These are phyloP conservation scores for Zygotorulaspora mrakii DNA, from an alignment of 1,139 yeast genomes.

Conservation along the genomic window DNA sequence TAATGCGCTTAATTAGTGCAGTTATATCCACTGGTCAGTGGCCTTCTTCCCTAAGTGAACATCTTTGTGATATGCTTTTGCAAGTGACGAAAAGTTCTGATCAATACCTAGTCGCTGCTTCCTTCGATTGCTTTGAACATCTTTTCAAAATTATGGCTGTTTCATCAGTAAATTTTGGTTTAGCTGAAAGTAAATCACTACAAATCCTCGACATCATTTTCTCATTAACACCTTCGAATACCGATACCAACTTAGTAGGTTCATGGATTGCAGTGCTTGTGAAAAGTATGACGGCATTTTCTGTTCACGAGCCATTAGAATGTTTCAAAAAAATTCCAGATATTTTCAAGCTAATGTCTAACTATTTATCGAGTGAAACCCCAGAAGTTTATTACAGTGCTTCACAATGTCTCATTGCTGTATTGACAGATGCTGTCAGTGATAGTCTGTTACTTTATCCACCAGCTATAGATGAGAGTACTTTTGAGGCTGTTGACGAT, in stretches of 20 bases:
- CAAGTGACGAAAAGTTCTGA: constrained; percentile 79
- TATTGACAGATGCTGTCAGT: constrained; percentile 62
- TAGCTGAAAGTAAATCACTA: constrained; percentile 56
- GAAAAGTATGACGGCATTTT: constrained; percentile 71
- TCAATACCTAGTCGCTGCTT: constrained; percentile 73
- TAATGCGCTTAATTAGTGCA: constrained; percentile 66
- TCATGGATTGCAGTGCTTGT: constrained; percentile 95
- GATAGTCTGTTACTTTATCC: constrained; percentile 55
- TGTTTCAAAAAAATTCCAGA: constrained; percentile 56
- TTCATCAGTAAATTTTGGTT: constrained; percentile 26
- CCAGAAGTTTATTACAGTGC: constrained; percentile 71
- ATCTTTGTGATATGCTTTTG: constrained; percentile 70
- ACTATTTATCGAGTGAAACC: constrained; percentile 64
- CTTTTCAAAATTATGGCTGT: constrained; percentile 65
- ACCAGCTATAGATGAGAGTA: constrained; percentile 41
- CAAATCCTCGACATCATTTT: constrained; percentile 67
- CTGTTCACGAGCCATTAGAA: constrained; percentile 53
- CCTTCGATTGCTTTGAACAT: constrained; percentile 83
- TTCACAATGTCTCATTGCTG: constrained; percentile 80
- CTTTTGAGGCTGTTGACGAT: constrained; percentile 54
- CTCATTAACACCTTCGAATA: constrained; percentile 74
- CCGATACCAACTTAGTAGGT: constrained; percentile 83
- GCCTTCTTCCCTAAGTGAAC: constrained; percentile 69
- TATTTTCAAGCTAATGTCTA: constrained; percentile 54
- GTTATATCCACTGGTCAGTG: constrained; percentile 74